Evolutionary conservation across 306 rosid genomes (phyloP).

Genomic region (Cicer chorassanicum): DNA sequence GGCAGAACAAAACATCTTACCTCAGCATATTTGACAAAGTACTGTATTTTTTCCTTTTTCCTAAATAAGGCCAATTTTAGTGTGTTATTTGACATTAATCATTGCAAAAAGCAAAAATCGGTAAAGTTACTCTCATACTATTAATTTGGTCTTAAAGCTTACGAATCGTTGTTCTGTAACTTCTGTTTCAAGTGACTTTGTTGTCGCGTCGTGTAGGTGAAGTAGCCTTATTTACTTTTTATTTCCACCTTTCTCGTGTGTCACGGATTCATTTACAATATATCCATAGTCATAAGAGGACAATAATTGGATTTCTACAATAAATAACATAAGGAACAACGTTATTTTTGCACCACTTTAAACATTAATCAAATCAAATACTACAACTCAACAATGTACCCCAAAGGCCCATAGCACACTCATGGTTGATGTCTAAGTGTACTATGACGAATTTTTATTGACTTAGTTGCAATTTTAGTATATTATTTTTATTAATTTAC

Average conservation of each 20-base stretch:
- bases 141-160: slow-evolving; percentile 32
- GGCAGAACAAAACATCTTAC: slow-evolving; percentile 32
- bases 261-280: slow-evolving; percentile 43
- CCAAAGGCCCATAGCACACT: background rate
- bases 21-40: background rate
- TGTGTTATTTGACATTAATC: slow-evolving; percentile 30
- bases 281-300: slow-evolving; percentile 25
- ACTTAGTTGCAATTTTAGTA: too few relatives aligned
- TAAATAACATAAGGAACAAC: slow-evolving; percentile 15
- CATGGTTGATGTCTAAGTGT: background rate
- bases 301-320: slow-evolving; percentile 9
- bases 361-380: background rate
- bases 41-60: background rate
- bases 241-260: slow-evolving; percentile 41
- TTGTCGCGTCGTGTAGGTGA: slow-evolving; percentile 38
- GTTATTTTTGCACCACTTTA: background rate
- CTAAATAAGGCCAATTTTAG: background rate
- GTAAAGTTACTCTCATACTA: slow-evolving; percentile 42
- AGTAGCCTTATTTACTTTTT: slow-evolving; percentile 38
- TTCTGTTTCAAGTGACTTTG: background rate
- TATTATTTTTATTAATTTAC: too few relatives aligned
- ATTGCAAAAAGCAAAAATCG: slow-evolving; percentile 36
- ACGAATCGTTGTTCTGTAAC: background rate
- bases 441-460: too few relatives aligned
- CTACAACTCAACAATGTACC: background rate